Conservation (phyloP, 2,329 filamentous ascomycete species). For the Pyrenophora tritici-repentis region DNA sequence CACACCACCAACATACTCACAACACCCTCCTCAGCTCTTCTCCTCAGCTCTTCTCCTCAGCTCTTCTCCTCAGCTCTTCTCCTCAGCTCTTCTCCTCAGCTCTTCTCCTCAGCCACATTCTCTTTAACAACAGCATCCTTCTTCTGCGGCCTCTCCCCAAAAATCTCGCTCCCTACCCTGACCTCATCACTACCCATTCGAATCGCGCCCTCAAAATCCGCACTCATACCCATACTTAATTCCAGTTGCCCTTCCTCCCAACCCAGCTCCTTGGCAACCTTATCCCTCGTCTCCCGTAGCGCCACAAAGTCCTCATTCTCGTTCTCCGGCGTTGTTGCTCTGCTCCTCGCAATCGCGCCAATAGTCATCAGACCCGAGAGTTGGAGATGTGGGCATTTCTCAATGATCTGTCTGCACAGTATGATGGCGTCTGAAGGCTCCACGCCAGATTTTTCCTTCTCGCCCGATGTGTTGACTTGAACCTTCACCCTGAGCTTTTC, state of each 20-base stretch:
- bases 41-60: too few species aligned
- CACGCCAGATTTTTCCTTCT: slow-evolving; percentile 82
- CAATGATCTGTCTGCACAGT: slow-evolving; percentile 71
- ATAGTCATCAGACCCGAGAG: slow-evolving; percentile 95
- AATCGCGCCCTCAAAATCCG: slow-evolving; percentile 91
- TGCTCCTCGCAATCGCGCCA: slow-evolving; percentile 85
- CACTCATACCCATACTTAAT: slow-evolving; percentile 98
- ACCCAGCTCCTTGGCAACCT: slow-evolving; percentile 67
- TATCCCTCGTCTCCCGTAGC: slow-evolving; percentile 71
- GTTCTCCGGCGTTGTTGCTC: slow-evolving; percentile 69
- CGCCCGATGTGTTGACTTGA: slow-evolving; percentile 93
- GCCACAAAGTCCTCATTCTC: slow-evolving; percentile 88
- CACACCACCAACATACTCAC: neutral
- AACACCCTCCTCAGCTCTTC: slow-evolving; percentile 12
- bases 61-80: too few species aligned
- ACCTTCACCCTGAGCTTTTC: slow-evolving; percentile 74
- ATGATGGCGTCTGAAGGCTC: slow-evolving; percentile 66
- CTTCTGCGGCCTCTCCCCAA: slow-evolving; percentile 80
- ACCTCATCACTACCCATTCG: slow-evolving; percentile 84
- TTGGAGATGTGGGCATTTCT: slow-evolving; percentile 72
- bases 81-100: too few species aligned
- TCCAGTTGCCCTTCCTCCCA: slow-evolving; percentile 67
- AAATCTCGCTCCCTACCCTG: slow-evolving; percentile 90
- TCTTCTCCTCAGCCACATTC: slow-evolving; percentile 24
- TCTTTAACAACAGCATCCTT: slow-evolving; percentile 72